Evolutionary conservation across 805 yeast genomes (phyloP).

Genomic region (Ogataea chonburiensis): DNA sequence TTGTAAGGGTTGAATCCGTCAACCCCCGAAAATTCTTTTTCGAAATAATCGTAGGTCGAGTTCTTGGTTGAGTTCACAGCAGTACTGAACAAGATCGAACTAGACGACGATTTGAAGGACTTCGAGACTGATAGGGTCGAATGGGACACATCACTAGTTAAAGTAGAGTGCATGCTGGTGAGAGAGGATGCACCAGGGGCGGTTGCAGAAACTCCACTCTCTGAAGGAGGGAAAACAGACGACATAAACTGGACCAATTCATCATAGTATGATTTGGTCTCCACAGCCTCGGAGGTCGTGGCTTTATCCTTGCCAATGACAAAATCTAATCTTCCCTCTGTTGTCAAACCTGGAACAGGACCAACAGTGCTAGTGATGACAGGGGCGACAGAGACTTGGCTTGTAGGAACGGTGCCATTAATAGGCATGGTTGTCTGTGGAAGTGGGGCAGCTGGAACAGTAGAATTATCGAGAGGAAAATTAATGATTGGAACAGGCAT

Average conservation of each 20-base stretch:
- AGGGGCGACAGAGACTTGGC: constrained; percentile 2
- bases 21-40: constrained; percentile 3
- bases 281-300: constrained; percentile 1
- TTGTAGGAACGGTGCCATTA: constrained; percentile 1
- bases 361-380: constrained; percentile 1
- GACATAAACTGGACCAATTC: constrained; percentile 18
- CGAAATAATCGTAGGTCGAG: constrained; percentile 5
- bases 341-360: not conserved
- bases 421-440: constrained; percentile 1
- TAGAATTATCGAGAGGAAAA: not conserved
- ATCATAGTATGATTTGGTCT: constrained; percentile 9
- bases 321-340: constrained; percentile 10
- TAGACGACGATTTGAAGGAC: not conserved
- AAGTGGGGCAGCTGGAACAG: not conserved
- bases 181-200: not conserved
- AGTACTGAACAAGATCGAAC: not conserved
- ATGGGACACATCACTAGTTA: not conserved
- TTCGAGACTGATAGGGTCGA: constrained; percentile 3
- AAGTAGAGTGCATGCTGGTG: not conserved
- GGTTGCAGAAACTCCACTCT: not conserved
- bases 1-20: constrained; percentile 23
- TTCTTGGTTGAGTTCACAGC: constrained; percentile 4
- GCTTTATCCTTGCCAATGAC: constrained; percentile 11
- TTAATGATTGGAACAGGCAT: not conserved
- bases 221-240: constrained; percentile 15